These are phyloP conservation scores for Clarireedia hainanense DNA, from an alignment of 2,329 filamentous ascomycete species.

Conservation along the genomic window DNA sequence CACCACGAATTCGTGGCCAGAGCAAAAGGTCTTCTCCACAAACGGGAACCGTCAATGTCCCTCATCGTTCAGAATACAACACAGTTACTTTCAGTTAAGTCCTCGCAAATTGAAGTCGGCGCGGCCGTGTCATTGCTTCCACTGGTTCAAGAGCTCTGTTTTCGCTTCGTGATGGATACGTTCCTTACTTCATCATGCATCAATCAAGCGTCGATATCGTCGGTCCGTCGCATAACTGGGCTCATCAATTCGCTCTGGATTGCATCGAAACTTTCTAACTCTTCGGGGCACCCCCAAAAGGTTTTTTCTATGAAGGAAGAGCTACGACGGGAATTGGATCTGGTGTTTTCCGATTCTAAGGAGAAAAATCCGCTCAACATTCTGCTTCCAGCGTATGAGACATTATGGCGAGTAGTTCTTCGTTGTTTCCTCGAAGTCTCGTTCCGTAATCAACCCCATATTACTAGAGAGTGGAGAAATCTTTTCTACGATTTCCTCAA, in stretches of 20 bases:
- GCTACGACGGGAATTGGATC: neutral
- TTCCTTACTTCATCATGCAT: neutral
- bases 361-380: conserved; percentile 9
- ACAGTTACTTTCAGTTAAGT: no score
- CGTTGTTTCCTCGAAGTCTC: conserved; percentile 7
- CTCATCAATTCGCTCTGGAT: conserved; percentile 6
- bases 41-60: neutral
- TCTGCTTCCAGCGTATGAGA: conserved; percentile 13
- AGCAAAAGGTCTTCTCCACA: neutral
- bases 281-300: neutral
- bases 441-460: neutral
- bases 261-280: conserved; percentile 1
- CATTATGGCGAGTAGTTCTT: conserved; percentile 11
- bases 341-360: neutral
- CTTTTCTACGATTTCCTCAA: neutral
- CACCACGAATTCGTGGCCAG: neutral
- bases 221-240: neutral
- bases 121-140: neutral
- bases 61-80: neutral
- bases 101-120: no score
- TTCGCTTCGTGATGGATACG: neutral
- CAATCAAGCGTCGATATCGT: neutral
- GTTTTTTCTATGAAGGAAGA: neutral
- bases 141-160: conserved; percentile 1
- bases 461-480: neutral